These are phyloP conservation scores for Paecilomyces formosus DNA, from an alignment of 2,329 filamentous ascomycete genomes.

Conservation along the genomic window DNA sequence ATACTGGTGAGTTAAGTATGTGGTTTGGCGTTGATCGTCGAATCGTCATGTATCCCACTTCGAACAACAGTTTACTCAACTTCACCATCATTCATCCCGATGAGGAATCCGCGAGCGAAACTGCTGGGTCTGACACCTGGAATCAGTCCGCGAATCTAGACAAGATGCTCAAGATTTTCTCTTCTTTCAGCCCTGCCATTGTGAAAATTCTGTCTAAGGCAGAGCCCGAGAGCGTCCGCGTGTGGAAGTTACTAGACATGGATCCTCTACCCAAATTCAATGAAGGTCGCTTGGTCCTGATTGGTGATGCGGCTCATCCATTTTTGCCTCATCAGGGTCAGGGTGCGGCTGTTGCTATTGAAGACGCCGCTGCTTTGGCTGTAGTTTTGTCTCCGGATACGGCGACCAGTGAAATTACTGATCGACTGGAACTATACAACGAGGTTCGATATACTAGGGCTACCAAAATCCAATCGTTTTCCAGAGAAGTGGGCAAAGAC, in stretches of 20 bases:
- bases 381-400: slow-evolving; percentile 55
- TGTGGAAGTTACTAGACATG: slow-evolving; percentile 59
- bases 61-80: slow-evolving; percentile 41
- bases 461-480: slow-evolving; percentile 50
- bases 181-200: slow-evolving; percentile 37
- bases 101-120: slow-evolving; percentile 31
- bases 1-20: slow-evolving; percentile 36
- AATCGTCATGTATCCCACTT: slow-evolving; percentile 42
- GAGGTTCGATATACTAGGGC: slow-evolving; percentile 52
- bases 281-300: slow-evolving; percentile 46
- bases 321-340: slow-evolving; percentile 59
- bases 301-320: slow-evolving; percentile 63
- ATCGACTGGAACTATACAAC: too few species aligned
- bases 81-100: slow-evolving; percentile 49
- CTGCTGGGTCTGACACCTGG: slow-evolving; percentile 8
- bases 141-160: too few species aligned
- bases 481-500: slow-evolving; percentile 48
- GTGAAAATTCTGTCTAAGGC: slow-evolving; percentile 30
- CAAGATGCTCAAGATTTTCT: too few species aligned
- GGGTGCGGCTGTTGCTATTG: slow-evolving; percentile 58
- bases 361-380: slow-evolving; percentile 56
- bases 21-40: slow-evolving; percentile 36
- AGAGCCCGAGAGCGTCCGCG: slow-evolving; percentile 41
- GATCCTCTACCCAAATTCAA: slow-evolving; percentile 50
- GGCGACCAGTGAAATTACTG: too few species aligned